A percentile compares a stretch with the other conserved stretches of the same genome.
phyloP scores from a whole-genome alignment of 106 monocot genomes.

The Iris macrosiphon region DNA sequence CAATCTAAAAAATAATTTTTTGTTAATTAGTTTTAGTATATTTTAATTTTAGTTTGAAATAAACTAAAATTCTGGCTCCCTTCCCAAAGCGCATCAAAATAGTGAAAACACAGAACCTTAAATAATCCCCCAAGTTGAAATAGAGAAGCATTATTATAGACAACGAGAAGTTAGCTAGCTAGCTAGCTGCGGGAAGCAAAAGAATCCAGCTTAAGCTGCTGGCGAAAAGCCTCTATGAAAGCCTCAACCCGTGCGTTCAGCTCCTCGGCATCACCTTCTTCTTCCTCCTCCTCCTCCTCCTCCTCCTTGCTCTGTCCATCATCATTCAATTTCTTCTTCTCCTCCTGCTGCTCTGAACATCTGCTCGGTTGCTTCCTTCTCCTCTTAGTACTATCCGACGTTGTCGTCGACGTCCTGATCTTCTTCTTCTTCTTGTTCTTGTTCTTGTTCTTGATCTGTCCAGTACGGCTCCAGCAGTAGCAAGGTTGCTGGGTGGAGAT shows the following conservation, averaged over 20 bases:
- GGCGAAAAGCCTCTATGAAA: constrained; percentile 59
- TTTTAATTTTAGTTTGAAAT: no score
- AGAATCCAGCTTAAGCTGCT: constrained; percentile 60
- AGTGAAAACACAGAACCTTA: no score
- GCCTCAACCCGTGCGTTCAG: constrained; percentile 63
- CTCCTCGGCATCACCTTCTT: constrained; percentile 32
- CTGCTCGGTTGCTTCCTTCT: not conserved
- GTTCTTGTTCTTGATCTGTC: not conserved
- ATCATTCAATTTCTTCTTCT: constrained; percentile 13
- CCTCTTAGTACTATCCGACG: not conserved
- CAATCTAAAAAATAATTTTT: no score
- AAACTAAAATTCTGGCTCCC: no score
- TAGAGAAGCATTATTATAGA: no score
- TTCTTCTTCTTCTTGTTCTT: constrained; percentile 4
- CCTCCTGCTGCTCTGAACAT: not conserved
- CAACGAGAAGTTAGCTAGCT: no score
- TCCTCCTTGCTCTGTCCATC: constrained; percentile 1
- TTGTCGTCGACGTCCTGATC: not conserved
- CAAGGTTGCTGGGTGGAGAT: not conserved
- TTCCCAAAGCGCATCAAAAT: no score
- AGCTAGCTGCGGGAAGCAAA: no score
- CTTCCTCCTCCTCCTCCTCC: constrained; percentile 7
- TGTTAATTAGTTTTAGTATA: no score
- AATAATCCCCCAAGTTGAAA: no score
- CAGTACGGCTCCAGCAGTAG: not conserved